Percentiles rank a stretch among this genome's conserved stretches.
Conservation (phyloP, 371 early-diverging fungal species). For the Paraphysoderma sedebokerense region DNA sequence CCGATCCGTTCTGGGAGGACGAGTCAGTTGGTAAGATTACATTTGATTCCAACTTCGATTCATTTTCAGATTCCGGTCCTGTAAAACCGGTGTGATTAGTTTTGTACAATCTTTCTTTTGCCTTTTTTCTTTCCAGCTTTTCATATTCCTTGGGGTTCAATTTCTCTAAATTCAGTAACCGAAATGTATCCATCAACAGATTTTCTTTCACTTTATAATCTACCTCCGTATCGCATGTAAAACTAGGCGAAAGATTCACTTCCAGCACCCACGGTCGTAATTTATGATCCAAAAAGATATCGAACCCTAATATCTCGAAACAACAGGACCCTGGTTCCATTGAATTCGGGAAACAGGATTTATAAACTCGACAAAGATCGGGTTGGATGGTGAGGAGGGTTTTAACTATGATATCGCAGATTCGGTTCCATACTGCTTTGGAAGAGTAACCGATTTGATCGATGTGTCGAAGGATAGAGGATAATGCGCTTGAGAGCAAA, state of each 20-base stretch:
- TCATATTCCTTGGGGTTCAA: background rate
- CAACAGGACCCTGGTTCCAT: slow-evolving; percentile 10
- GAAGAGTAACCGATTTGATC: slow-evolving; percentile 6
- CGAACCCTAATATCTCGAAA: slow-evolving; percentile 35
- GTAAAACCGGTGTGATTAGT: background rate
- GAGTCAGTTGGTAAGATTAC: background rate
- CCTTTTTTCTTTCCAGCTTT: background rate
- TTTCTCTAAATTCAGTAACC: slow-evolving; percentile 14
- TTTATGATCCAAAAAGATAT: slow-evolving; percentile 25
- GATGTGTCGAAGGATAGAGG: slow-evolving; percentile 11
- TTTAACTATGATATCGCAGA: slow-evolving; percentile 24
- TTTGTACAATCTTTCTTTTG: background rate
- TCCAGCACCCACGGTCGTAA: slow-evolving; percentile 30
- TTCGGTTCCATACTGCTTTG: slow-evolving; percentile 17
- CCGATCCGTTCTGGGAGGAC: too few relatives aligned
- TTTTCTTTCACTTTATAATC: slow-evolving; percentile 21
- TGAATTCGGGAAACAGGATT: slow-evolving; percentile 13
- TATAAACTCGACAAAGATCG: slow-evolving; percentile 12
- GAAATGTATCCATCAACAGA: slow-evolving; percentile 20
- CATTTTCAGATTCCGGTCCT: too few relatives aligned
- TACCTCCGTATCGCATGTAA: slow-evolving; percentile 26
- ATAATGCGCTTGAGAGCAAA: too few relatives aligned
- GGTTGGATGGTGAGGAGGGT: slow-evolving; percentile 26
- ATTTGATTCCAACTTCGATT: too few relatives aligned
- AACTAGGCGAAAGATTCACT: slow-evolving; percentile 34